These are phyloP conservation scores for Phaeotremella fagi DNA, from an alignment of 768 basidiomycete genomes.

Conservation along the genomic window DNA sequence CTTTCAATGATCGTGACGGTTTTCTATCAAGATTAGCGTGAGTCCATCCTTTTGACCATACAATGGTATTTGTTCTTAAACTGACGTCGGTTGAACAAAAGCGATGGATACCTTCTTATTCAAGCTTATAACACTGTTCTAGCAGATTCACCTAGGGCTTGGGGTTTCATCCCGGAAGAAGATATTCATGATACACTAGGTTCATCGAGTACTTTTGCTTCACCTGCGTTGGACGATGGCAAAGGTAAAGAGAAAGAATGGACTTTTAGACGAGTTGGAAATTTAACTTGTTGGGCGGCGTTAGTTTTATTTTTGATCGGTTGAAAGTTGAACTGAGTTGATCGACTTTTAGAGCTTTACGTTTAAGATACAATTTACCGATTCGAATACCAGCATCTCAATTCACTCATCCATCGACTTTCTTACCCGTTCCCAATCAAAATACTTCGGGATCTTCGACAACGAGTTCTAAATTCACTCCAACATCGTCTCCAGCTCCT, in stretches of 20 bases:
- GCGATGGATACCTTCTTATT: slow-evolving; percentile 41
- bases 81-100: slow-evolving; percentile 2
- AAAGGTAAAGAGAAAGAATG: slow-evolving; percentile 31
- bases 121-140: slow-evolving; percentile 39
- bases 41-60: slow-evolving; percentile 11
- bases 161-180: slow-evolving; percentile 42
- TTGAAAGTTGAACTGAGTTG: not conserved
- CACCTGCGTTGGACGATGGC: slow-evolving; percentile 1
- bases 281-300: slow-evolving; percentile 45
- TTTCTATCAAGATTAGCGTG: slow-evolving; percentile 36
- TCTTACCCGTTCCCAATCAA: not conserved
- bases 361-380: slow-evolving; percentile 37
- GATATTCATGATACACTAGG: slow-evolving; percentile 43
- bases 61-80: not conserved
- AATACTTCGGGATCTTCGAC: not conserved
- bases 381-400: slow-evolving; percentile 4
- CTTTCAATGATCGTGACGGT: not conserved
- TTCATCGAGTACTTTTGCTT: not conserved
- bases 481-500: not conserved
- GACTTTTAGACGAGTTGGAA: slow-evolving; percentile 44
- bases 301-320: slow-evolving; percentile 17
- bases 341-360: slow-evolving; percentile 35
- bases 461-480: not conserved
- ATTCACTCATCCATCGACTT: slow-evolving; percentile 1
- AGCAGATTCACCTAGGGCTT: slow-evolving; percentile 25